Evolutionary conservation across 1,284 basidiomycete species (phyloP), one percentile per base, ranked within the genome.

Genomic region (Cutaneotrichosporon sp.): DNA sequence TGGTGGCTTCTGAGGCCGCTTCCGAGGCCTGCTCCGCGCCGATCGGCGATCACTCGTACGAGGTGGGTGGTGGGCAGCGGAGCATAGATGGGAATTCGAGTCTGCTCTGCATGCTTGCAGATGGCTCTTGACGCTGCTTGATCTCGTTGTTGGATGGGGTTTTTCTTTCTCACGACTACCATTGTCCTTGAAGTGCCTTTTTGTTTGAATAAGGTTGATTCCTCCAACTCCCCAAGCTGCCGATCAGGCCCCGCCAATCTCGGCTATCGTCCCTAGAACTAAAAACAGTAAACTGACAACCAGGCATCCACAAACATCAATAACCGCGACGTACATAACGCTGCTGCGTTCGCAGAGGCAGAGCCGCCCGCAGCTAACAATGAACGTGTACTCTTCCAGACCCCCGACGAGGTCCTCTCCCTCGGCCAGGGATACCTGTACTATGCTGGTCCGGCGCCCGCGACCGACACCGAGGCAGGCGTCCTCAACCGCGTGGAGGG

Each of bases 391-490:
- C 58, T 64, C n/a, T 52, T 64, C 58, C 32, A 38, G 26, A 42
- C 42, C 22, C 21, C 42, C 11, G 58, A 57, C 34, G 53, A 64
- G 53, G 14, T 50, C 4, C 53, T 68, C 42, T 22, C 61, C 46
- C 18, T 58, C 49, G 64, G 61, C 22, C 64, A 61, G 5, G 66
- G 66, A 0, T 65, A 61, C 56, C 18, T 68, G 18, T 14, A 55
- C 21, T 68, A 63, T 60, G 10, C 34, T 5, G 66, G 66, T 8
- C 66, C 66, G 5, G 46, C 50, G n/a, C 61, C 64, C 4, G 34
- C 22, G 5, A 38, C 46, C 32, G 66, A 68, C 64, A 5, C n/a
- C 8, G 40, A 8, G 34, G 34, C 34, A 13, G 34, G 31, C 1
- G 18, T 53, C 16, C 21, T 47, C 30, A n/a, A 46, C 21, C 38